Evolutionary conservation across 1,139 yeast genomes (phyloP).

Genomic region (Taphrina betulina): DNA sequence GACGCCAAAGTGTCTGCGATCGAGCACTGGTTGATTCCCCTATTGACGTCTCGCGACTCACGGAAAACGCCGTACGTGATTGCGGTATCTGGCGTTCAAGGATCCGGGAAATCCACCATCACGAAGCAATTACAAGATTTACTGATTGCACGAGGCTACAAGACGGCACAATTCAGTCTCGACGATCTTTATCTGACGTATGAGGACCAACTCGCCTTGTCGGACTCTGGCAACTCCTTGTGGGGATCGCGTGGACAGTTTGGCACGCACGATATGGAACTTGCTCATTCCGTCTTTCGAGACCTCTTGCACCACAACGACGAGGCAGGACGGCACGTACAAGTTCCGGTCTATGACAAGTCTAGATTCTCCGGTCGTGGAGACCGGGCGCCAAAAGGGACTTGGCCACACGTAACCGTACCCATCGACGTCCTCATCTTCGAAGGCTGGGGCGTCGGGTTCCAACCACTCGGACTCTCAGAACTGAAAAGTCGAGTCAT

Average conservation of each 20-base stretch:
- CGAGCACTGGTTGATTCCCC: constrained; percentile 11
- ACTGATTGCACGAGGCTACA: background rate
- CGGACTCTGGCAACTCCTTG: constrained; percentile 38
- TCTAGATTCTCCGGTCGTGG: constrained; percentile 73
- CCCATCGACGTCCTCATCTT: constrained; percentile 63
- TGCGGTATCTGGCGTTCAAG: constrained; percentile 87
- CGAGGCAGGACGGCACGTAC: constrained; percentile 42
- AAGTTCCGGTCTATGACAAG: constrained; percentile 76
- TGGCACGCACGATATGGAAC: constrained; percentile 78
- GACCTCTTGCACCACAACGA: constrained; percentile 41
- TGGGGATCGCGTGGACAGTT: constrained; percentile 60
- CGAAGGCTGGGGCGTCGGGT: constrained; percentile 97
- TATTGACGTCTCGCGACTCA: background rate
- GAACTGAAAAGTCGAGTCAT: constrained; percentile 32
- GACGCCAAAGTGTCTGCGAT: constrained; percentile 2
- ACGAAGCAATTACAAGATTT: constrained; percentile 43
- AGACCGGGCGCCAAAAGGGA: constrained; percentile 54
- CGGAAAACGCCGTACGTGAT: constrained; percentile 53
- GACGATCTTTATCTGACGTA: constrained; percentile 83
- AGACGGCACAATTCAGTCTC: constrained; percentile 43
- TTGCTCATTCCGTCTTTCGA: constrained; percentile 45
- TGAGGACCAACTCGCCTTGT: constrained; percentile 55
- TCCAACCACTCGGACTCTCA: constrained; percentile 50
- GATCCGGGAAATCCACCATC: constrained; percentile 81
- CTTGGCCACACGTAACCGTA: constrained; percentile 39